Evolutionary conservation across 768 basidiomycete genomes (phyloP).

Genomic region (Psilocybe subaeruginosa): DNA sequence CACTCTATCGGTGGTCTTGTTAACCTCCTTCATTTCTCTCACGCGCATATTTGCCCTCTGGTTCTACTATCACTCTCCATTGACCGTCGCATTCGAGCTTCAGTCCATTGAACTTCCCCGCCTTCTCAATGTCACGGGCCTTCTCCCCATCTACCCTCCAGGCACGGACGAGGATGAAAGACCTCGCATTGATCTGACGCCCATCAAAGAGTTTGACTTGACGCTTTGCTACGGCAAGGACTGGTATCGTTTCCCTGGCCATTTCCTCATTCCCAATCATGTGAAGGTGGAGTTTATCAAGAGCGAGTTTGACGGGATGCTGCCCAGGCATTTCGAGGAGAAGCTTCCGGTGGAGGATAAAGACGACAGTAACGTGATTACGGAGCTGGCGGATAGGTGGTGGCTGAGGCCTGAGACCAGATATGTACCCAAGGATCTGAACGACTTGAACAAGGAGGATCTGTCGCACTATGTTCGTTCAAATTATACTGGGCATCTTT

Average conservation of each 20-base stretch:
- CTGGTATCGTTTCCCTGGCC: constrained; percentile 94
- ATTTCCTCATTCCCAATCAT: constrained; percentile 84
- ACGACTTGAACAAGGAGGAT: constrained; percentile 88
- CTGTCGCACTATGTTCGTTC: constrained; percentile 70
- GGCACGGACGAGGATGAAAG: constrained; percentile 42
- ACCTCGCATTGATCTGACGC: constrained; percentile 65
- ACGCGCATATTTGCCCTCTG: constrained; percentile 82
- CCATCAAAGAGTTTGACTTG: constrained; percentile 70
- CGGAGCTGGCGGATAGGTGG: constrained; percentile 29
- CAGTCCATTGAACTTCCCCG: constrained; percentile 81
- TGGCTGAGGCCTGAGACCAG: constrained; percentile 70
- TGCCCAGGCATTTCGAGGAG: constrained; percentile 79
- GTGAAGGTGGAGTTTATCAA: constrained; percentile 88
- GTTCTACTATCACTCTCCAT: constrained; percentile 90
- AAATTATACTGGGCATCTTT: constrained; percentile 8
- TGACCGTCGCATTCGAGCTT: constrained; percentile 70
- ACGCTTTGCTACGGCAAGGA: constrained; percentile 90
- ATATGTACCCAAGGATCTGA: constrained; percentile 65
- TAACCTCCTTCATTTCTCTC: constrained; percentile 70
- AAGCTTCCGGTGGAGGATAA: constrained; percentile 8
- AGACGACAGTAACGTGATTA: constrained; percentile 35
- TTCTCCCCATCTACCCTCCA: constrained; percentile 51
- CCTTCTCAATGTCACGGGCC: constrained; percentile 73
- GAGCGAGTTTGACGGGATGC: constrained; percentile 87
- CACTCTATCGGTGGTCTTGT: constrained; percentile 71